Evolutionary conservation across 2,329 filamentous ascomycete species (phyloP).

Genomic region (Alternaria viburni): DNA sequence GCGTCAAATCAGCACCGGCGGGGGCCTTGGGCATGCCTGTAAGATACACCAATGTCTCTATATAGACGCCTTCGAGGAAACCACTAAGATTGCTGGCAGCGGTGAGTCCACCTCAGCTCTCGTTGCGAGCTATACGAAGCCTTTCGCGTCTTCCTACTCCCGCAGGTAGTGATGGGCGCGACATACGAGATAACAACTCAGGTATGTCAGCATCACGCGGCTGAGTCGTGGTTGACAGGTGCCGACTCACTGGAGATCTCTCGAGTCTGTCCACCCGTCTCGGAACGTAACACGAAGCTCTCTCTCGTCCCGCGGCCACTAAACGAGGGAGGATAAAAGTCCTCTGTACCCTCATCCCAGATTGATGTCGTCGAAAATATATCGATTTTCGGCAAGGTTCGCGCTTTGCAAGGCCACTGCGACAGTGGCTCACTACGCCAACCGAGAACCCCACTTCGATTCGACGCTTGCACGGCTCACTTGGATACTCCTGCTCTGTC

Average conservation of each 20-base stretch:
- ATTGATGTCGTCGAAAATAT: conserved; percentile 7
- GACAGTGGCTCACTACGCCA: conserved; percentile 3
- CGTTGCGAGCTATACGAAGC: conserved; percentile 22
- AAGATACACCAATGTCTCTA: conserved; percentile 13
- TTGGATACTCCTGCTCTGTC: background rate
- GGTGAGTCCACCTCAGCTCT: conserved; percentile 11
- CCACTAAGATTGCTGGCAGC: conserved; percentile 11
- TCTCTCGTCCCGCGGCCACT: background rate
- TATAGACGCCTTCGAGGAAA: conserved; percentile 12
- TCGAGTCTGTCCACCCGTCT: conserved; percentile 14
- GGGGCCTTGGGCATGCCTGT: background rate
- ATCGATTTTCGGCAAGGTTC: conserved; percentile 19
- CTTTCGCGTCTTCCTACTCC: conserved; percentile 15
- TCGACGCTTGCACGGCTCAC: background rate
- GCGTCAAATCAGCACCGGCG: conserved; percentile 5
- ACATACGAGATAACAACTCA: conserved; percentile 13
- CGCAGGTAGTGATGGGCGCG: conserved; percentile 19
- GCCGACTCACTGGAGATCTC: conserved; percentile 11
- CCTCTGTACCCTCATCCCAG: conserved; percentile 13
- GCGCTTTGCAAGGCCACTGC: conserved; percentile 3
- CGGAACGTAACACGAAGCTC: background rate
- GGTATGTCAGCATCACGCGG: conserved; percentile 30
- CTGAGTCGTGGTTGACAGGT: conserved; percentile 30
- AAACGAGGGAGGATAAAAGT: conserved; percentile 1
- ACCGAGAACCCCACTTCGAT: background rate